Conservation (phyloP, 768 basidiomycete genomes). For the Lentinus tigrinus region DNA sequence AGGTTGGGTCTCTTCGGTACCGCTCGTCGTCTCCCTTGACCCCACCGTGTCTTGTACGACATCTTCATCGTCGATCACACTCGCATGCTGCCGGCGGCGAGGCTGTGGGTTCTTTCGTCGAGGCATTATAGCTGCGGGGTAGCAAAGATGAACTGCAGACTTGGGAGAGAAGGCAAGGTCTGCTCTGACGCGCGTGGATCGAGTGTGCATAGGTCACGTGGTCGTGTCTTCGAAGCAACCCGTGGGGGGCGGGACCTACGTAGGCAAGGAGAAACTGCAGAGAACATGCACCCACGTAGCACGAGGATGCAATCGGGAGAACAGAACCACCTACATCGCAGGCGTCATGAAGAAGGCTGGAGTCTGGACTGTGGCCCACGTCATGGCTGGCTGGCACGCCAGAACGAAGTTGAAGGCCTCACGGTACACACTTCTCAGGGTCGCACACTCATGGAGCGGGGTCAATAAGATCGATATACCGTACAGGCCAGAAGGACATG, state of each 20-base stretch:
- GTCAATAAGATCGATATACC: neutral
- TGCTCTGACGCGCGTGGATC: neutral
- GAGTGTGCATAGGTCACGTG: neutral
- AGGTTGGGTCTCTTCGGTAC: neutral
- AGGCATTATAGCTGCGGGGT: neutral
- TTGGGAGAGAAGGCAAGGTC: neutral
- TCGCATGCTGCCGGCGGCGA: neutral
- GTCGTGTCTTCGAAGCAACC: neutral
- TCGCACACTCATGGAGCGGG: neutral
- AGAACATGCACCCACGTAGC: too few species aligned
- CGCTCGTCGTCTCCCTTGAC: neutral
- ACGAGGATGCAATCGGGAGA: too few species aligned
- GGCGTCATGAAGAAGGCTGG: too few species aligned
- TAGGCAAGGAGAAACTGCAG: too few species aligned
- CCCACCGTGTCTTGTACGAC: neutral
- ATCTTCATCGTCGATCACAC: conserved; percentile 22
- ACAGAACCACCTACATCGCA: too few species aligned
- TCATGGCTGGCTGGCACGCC: neutral
- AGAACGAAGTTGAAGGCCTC: neutral
- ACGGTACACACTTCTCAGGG: neutral
- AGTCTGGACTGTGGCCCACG: neutral
- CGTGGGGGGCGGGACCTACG: neutral
- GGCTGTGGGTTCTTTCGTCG: neutral
- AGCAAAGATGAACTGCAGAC: neutral
- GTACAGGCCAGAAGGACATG: conserved; percentile 8